Evolutionary conservation across 2,329 filamentous ascomycete genomes (phyloP).

Genomic region (Claviceps sp.): DNA sequence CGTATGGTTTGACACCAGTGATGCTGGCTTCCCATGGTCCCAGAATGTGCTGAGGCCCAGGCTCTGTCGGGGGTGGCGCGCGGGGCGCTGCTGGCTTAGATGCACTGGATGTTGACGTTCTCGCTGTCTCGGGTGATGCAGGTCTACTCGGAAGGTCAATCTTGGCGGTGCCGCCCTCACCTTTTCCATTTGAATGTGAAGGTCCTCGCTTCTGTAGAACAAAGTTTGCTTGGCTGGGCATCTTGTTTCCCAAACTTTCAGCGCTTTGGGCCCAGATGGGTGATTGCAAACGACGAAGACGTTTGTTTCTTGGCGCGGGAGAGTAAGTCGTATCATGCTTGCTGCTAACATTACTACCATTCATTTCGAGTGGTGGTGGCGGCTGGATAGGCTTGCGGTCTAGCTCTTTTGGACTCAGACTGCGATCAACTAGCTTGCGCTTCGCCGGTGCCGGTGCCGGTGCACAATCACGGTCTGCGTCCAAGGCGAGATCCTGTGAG

Average conservation of each 20-base stretch:
- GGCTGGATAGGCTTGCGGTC: slow-evolving; percentile 35
- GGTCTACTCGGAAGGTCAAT: slow-evolving; percentile 27
- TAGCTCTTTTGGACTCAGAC: slow-evolving; percentile 35
- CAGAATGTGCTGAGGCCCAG: slow-evolving; percentile 24
- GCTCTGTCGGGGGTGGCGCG: slow-evolving; percentile 14
- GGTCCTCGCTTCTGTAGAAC: slow-evolving; percentile 28
- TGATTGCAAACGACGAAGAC: slow-evolving; percentile 21
- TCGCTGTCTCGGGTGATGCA: slow-evolving; percentile 32
- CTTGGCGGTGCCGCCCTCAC: slow-evolving; percentile 15
- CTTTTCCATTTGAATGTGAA: slow-evolving; percentile 25
- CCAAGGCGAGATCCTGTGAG: slow-evolving; percentile 16
- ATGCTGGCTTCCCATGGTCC: slow-evolving; percentile 55
- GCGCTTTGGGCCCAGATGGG: slow-evolving; percentile 37
- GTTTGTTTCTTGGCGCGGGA: slow-evolving; percentile 25
- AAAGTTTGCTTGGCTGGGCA: slow-evolving; percentile 30
- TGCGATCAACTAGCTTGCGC: slow-evolving; percentile 26
- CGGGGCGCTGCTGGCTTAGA: slow-evolving; percentile 8
- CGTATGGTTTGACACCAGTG: slow-evolving; percentile 54
- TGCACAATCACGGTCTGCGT: slow-evolving; percentile 13
- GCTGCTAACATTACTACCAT: slow-evolving; percentile 22
- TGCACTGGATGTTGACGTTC: slow-evolving; percentile 14
- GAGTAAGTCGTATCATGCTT: slow-evolving; percentile 19
- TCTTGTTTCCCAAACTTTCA: slow-evolving; percentile 20
- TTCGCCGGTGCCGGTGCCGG: slow-evolving; percentile 22
- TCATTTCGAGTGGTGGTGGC: slow-evolving; percentile 36